Base-by-base conservation (phyloP, 202 grass and related monocot genomes). In the Panicum hallii region DNA sequence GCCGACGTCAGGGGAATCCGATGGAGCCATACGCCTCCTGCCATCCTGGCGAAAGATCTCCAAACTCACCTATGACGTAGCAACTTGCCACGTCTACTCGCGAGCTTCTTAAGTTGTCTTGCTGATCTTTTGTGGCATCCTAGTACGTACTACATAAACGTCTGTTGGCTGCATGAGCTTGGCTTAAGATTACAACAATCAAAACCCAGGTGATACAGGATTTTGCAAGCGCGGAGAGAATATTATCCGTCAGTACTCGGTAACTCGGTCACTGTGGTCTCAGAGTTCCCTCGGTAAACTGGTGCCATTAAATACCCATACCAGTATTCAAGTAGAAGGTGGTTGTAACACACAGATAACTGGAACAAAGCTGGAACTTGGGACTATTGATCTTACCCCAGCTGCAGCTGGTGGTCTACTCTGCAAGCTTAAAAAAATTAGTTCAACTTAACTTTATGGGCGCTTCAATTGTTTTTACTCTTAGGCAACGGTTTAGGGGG, bases 41-140 rank as follows among this genome's bases (percentile, higher is more conserved):
- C 49, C 54, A 2, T 66, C n/a, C 7, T 5, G 10, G 41, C 49
- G 14, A 85, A 91, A 88, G 72, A 91, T 88, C 79, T 79, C 57
- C 23, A 12, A 55, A 55, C 57, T 68, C 22, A 44, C 41, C 16
- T 68, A 63, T 79, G 90, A 78, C 60, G 81, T 13, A 7, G 52
- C 86, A 79, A 63, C 11, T 46, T 75, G 82, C 86, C 90, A 91
- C 82, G 86, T 91, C 34, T 85, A 54, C 0, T 2, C 40, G 0
- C 81, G 38, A 65, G 38, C 84, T 87, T 76, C 89, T 90, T 70
- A 43, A 32, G 81, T 87, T 81, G 23, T 2, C 4, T 48, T 7
- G 1, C 23, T 4, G 84, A 84, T 90, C 76, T 87, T 79, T 34
- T 84, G 81, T 71, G 75, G 53, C 60, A 5, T 74, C 66, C 3